Base-by-base conservation (phyloP, 495 filamentous ascomycete genomes). In the Hyaloscypha bicolor region DNA sequence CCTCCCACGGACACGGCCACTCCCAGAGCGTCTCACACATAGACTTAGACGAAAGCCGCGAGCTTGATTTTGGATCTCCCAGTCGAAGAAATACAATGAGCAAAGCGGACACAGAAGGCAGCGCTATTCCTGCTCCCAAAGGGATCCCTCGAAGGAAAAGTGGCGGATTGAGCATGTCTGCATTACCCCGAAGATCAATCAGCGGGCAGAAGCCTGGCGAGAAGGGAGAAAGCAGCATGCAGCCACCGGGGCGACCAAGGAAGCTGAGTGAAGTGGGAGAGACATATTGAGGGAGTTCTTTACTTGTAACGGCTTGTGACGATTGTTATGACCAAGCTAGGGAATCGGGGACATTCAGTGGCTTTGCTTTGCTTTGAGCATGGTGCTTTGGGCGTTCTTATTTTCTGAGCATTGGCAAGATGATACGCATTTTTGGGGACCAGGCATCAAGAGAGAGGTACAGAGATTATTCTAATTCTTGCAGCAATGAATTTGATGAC, bases 261-360 rank as follows among this genome's bases (percentile, higher is more conserved):
- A 85, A 83, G 72, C 72, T 85, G 68, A 83, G 80, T 71, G 88
- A 86, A 65, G 77, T 91, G n/a, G 88, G 88, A 16, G 89, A 91
- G 78, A 89, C 88, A 32, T 91, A 84, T 74, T 91, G 73, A 76
- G 53, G 29, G 0, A 25, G 53, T 25, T 29, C 22, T 56, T 31
- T 29, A 12, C 9, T 29, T 56, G 16, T 56, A 30, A 56, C 29
- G 53, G 53, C 21, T 56, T 42, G 57, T 57, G 45, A 67, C 58
- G 55, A 66, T 55, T 62, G 53, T 71, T 73, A 64, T 61, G 60
- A 67, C 45, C 48, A 67, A 70, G 70, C 42, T 76, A 71, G 64
- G 69, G 69, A 76, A 60, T 75, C 6, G 29, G 21, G 53, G 22
- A 48, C 42, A 48, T 56, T 56, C 53, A 29, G 53, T 25, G 8